Base-by-base conservation (phyloP, 768 basidiomycete species). In the Boletellus ananiceps region DNA sequence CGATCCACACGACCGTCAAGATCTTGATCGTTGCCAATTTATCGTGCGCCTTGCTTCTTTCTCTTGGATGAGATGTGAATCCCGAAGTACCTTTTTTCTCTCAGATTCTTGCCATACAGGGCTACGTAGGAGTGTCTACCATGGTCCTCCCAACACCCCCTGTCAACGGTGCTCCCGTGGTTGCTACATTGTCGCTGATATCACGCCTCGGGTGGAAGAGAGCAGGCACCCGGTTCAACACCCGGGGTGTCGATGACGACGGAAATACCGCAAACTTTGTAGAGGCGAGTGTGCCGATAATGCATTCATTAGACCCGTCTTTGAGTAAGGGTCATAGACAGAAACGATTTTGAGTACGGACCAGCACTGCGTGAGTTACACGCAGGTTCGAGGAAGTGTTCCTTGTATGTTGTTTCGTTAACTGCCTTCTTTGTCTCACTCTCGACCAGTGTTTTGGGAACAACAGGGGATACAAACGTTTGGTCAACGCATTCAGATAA, bases 161-260 rank as follows among this genome's bases (percentile, higher is more conserved):
- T 18, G 82, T 81, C 29, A 78, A 82, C 66, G 85, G 83, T n/a
- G 67, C 79, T 29, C 91, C 85, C 7, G 76, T 77, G 16, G 74
- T 89, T 50, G 87, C 81, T 4, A 88, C 88, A 1, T 66, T 96
- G 18, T 81, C 84, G 4, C 70, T 99, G 49, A 86, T 97, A 43
- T 92, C 88, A 12, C 76, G 96, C 35, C 76, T 98, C 5, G 86
- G 93, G 9, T 94, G 90, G 85, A 94, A 92, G 70, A 79, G 95
- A 56, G 94, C 96, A 21, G 96, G 96, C 3, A 97, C 96, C 16
- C 82, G 96, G 34, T 99, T 98, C 73, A 97, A 96, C 65, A 93
- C 93, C 12, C 80, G 95, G 50, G 95, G 95, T 2, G 88, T 98
- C 9, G 94, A 97, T 62, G 94, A 96, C 63, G 89, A 93, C 55